Base-by-base conservation (phyloP, 1,139 yeast genomes). In the Sugiyamaella japonica region DNA sequence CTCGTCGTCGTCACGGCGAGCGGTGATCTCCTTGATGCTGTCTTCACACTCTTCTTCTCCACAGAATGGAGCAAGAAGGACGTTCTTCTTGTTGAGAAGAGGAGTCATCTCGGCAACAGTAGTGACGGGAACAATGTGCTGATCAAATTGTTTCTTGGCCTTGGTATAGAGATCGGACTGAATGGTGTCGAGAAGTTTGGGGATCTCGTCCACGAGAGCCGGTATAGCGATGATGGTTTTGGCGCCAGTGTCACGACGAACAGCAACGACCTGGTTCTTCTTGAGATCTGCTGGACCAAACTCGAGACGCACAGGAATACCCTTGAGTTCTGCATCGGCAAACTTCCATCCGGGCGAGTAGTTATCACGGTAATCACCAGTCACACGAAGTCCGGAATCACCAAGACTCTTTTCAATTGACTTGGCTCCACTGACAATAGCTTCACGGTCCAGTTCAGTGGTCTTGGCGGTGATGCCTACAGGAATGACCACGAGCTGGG, bases 321-420 rank as follows among this genome's bases (percentile, higher is more conserved):
- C 99, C 78, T 88, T 89, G 71, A 95, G 83, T 77, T 95, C 99
- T 81, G 96, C 87, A 71, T 95, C 96, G 57, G 97, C 87, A 75
- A 91, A 95, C 76, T 93, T 95, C 98, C 98, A 95, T 61, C 99
- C 99, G 62, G 99, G 96, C 54, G 97, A 86, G 76, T 95, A 93
- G 76, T 85, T 89, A 64, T 86, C 96, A 74, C 97, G 85, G 78
- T 84, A 85, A 73, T 95, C 99, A 67, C 93, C 86, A 56, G 79
- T 76, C 43, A 81, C 91, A 73, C 97, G 85, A 56, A 93, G 76
- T 53, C 82, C 73, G 32, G 66, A 68, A 23, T 55, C 58, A 23
- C 36, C n/a, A 31, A 66, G 67, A 45, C 80, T 77, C 44, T 73
- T 75, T 45, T 61, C 67, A 50, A 65, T 59, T 54, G 76, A 78